Base-by-base conservation (phyloP, 1,284 basidiomycete species). In the Cerioporus squamosus region DNA sequence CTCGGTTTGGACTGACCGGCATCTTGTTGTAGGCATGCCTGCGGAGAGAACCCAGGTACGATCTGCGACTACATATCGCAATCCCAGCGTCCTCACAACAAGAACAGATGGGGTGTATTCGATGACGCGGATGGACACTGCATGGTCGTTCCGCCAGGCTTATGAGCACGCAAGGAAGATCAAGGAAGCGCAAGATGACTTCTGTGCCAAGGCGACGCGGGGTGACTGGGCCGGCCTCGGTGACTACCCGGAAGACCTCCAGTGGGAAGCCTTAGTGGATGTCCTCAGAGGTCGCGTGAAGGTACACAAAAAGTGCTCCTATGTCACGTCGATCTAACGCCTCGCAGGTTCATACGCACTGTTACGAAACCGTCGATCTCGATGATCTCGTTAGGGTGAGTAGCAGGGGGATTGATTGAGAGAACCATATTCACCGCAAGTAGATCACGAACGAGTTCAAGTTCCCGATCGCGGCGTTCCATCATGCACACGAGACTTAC, bases 401-500 rank as follows among this genome's bases (percentile, higher is more conserved):
- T 46, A 20, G 26, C 1, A 33, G 17, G 10, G 15, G 18, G 9
- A 23, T 17, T 23, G 29, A 14, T 23, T 4, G 26, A 14, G 31
- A 29, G 7, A 49, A 20, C 36, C 5, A 36, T 36, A 15, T 12
- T 42, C 7, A 51, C n/a, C 36, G 5, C 20, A 45, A 1, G 2
- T 47, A 89, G 86, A 74, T 90, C 45, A 82, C 86, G 23, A 87
- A 88, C 62, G 88, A 90, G 73, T 97, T 95, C 81, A 78, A 89
- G 67, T 94, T 94, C 74, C 82, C 86, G 5, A 82, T 94, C 53
- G 87, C 91, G 2, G 87, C 88, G 1, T 91, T 96, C 74, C 94
- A 96, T 72, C 94, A 96, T 68, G 93, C 94, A 0, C 86, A 88
- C 64, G 92, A 94, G 71, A 86, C 94, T 0, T 96, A 93, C 70